Base-by-base conservation (phyloP, 78 protist species). In the Chrysochromulina parva region DNA sequence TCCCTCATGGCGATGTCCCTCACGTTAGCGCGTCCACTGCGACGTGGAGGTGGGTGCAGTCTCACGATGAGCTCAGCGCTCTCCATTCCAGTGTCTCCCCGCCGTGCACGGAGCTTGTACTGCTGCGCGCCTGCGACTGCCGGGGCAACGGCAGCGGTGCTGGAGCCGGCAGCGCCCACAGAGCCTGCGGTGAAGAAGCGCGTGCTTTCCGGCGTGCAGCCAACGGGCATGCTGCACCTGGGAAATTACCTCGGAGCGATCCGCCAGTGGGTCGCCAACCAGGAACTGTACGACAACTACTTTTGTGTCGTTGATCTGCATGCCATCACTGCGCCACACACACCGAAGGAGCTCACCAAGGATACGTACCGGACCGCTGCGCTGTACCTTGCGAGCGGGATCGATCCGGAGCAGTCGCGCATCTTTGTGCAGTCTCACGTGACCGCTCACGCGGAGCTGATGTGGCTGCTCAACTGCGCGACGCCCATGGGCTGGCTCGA, bases 201-300 rank as follows among this genome's bases (percentile, higher is more conserved):
- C 50, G 74, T 90, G 11, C 52, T 60, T 28, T 60, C 85, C 14
- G 93, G 93, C 28, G 90, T 91, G 48, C 93, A 91, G 85, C 93
- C 93, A 13, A 91, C 93, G 17, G 93, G 93, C 57, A 55, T 26
- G 17, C 59, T 91, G 16, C 93, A 91, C 69, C 82, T 91, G 9
- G 93, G 93, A 28, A 91, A 91, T 73, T 91, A 91, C 90, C 81
- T 91, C 38, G 93, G 93, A 26, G 93, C 93, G 58, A 91, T 91
- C 48, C 11, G 26, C 5, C 91, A 89, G 76, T 88, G 91, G 91
- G 82, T 88, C 13, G 48, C 9, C 26, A 67, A 65, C 57, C 91
- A 88, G 91, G 91, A 88, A 6, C 0, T 0, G 24, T 86, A 69
- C 54, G 91, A 88, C 26, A 91, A 91, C 85, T 91, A 19, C 85